These are phyloP conservation scores for Hemileccinum impolitum DNA, from an alignment of 768 basidiomycete genomes.

Conservation along the genomic window DNA sequence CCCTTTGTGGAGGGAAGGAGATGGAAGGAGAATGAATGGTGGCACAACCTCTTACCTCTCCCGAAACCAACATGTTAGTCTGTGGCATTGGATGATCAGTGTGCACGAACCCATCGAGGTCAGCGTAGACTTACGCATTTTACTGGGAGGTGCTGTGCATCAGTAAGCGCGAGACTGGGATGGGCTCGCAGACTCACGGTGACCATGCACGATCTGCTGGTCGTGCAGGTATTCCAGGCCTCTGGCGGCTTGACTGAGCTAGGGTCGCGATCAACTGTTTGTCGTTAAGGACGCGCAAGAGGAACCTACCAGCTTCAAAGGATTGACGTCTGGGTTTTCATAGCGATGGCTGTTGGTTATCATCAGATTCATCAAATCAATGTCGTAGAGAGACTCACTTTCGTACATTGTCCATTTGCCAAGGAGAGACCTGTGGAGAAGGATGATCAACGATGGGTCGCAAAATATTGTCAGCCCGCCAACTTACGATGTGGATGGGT, in stretches of 20 bases:
- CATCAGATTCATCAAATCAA: neutral
- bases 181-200: slow-evolving; percentile 41
- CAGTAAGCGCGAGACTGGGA: neutral
- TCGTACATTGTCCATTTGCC: slow-evolving; percentile 57
- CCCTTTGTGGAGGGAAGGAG: slow-evolving; percentile 33
- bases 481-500: slow-evolving; percentile 46
- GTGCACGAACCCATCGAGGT: neutral
- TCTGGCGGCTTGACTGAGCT: slow-evolving; percentile 53
- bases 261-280: neutral
- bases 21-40: neutral
- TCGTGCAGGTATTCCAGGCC: slow-evolving; percentile 58
- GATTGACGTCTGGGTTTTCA: slow-evolving; percentile 35
- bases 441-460: neutral
- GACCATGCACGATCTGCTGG: slow-evolving; percentile 53
- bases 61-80: slow-evolving; percentile 58
- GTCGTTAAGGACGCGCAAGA: neutral
- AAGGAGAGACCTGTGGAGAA: slow-evolving; percentile 50
- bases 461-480: neutral
- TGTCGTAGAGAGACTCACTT: slow-evolving; percentile 34
- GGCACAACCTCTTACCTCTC: slow-evolving; percentile 33
- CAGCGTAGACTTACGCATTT: slow-evolving; percentile 50
- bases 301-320: slow-evolving; percentile 38
- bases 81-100: slow-evolving; percentile 19
- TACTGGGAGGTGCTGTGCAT: slow-evolving; percentile 34
- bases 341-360: slow-evolving; percentile 38